Base-by-base conservation (phyloP, 2,329 filamentous ascomycete genomes). In the Didymella keratinophila region DNA sequence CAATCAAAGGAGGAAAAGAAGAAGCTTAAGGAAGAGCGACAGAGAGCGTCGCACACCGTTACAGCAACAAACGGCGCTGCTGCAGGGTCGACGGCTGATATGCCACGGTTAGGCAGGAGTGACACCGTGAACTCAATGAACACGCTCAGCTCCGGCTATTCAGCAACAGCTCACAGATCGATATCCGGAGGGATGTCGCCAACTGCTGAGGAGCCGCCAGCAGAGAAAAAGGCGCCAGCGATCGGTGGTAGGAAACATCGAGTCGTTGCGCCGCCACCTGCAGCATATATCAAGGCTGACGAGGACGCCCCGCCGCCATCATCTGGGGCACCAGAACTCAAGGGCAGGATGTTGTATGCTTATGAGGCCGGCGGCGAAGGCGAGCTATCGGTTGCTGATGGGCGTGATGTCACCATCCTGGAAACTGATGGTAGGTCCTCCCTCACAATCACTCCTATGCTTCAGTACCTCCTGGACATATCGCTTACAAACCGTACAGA, bases 1-100 rank as follows among this genome's bases (percentile, higher is more conserved):
- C 87, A 95, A 73, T 89, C 84, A 63, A 99, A 98, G 78, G 95
- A 98, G 62, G 93, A 97, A 70, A 93, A 89, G 80, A 99, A 97
- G 82, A 96, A 93, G 71, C 83, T 96, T 41, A 98, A 98, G 78
- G 84, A 85, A 41, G 89, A 93, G 74, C 86, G 93, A 60, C 94
- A 98, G 78, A 89, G 91, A 58, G 84, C 88, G 4, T 90, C 93
- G 12, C 91, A 89, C 70, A 80, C 86, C 9, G 69, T 71, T 34
- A 62, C 68, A 2, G 81, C 85, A 0, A 76, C 77, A 20, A 74
- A 78, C n/a, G 79, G 78, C n/a, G 64, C 64, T 37, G 73, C 80
- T 7, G 71, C 80, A 14, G 78, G 82, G 18, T 82, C 84, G 34
- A 80, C 84, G 16, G 81, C 87, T 4, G 88, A 91, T 57, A 80